Conservation (phyloP, 345 rosid species). For the Gossypium sturtianum region DNA sequence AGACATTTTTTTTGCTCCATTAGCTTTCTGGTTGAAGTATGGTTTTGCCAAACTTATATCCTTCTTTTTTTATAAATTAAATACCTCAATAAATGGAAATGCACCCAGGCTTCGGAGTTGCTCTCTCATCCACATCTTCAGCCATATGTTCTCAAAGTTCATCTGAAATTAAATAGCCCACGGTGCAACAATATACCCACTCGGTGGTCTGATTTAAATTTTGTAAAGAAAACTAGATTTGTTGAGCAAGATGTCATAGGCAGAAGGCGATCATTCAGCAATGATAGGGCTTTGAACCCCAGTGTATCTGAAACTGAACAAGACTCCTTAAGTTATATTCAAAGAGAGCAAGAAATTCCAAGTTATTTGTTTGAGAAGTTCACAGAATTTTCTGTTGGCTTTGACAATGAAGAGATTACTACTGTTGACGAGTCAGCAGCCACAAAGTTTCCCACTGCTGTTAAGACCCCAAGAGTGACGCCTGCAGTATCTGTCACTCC, state of each 20-base stretch:
- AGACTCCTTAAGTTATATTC: conserved; percentile 45
- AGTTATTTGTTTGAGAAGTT: conserved; percentile 34
- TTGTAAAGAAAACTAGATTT: conserved; percentile 44
- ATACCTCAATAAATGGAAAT: conserved; percentile 1
- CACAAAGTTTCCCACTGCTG: conserved; percentile 23
- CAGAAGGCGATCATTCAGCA: conserved; percentile 63
- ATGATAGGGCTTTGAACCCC: conserved; percentile 70
- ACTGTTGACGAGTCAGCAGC: conserved; percentile 19
- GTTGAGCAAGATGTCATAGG: conserved; percentile 37
- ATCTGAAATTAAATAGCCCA: conserved; percentile 61
- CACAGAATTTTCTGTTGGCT: conserved; percentile 44
- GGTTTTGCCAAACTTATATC: neutral
- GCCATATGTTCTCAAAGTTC: conserved; percentile 60
- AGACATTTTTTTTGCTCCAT: neutral
- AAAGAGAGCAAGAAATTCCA: conserved; percentile 38
- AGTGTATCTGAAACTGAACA: conserved; percentile 54
- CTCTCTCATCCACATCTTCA: conserved; percentile 84
- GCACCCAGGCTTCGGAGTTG: conserved; percentile 76
- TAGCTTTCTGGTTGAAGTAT: conserved; percentile 10
- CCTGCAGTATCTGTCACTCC: conserved; percentile 29
- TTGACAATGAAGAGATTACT: conserved; percentile 34
- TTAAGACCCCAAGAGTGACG: conserved; percentile 40
- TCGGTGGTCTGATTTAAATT: conserved; percentile 46
- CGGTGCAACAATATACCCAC: conserved; percentile 38
- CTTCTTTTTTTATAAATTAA: neutral